Percentiles rank a stretch among this genome's conserved stretches.
Conservation (phyloP, 495 filamentous ascomycete genomes). For the Amorphotheca resinae region DNA sequence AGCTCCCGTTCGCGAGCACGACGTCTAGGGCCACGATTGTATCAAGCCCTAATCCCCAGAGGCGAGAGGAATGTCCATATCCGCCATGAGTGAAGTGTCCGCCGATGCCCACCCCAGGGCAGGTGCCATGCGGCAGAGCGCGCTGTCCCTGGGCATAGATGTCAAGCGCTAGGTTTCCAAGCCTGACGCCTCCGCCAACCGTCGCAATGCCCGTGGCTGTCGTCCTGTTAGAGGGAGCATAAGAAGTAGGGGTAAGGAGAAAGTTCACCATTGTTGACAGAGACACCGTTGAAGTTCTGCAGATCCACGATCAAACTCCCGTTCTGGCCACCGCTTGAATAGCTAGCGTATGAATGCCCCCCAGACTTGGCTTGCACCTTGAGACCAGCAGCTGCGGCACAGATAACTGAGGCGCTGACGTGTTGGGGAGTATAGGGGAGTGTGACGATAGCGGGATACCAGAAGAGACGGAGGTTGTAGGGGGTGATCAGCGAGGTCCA, state of each 20-base stretch:
- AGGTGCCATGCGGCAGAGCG: constrained; percentile 56
- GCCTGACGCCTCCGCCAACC: constrained; percentile 49
- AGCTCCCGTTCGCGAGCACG: constrained; percentile 37
- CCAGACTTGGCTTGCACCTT: constrained; percentile 60
- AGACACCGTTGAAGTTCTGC: constrained; percentile 33
- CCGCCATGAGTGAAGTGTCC: constrained; percentile 67
- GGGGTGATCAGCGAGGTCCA: constrained; percentile 25
- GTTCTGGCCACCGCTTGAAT: constrained; percentile 36
- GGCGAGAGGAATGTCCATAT: constrained; percentile 46
- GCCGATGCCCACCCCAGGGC: constrained; percentile 51
- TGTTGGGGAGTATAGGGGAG: constrained; percentile 44
- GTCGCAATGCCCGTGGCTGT: constrained; percentile 41
- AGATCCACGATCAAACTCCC: constrained; percentile 48
- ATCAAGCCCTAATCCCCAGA: constrained; percentile 55
- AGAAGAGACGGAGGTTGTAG: constrained; percentile 53
- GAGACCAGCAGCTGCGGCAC: constrained; percentile 37
- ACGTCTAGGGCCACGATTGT: constrained; percentile 36
- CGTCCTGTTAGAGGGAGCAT: no score
- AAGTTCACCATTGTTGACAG: constrained; percentile 20
- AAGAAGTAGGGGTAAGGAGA: constrained; percentile 20
- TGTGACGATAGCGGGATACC: constrained; percentile 48
- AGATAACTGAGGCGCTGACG: constrained; percentile 46
- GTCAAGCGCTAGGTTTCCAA: constrained; percentile 46
- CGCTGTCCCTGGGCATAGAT: constrained; percentile 50
- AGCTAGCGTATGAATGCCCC: constrained; percentile 61